Evolutionary conservation across 2,329 filamentous ascomycete genomes (phyloP), one percentile per base, ranked within the genome.

Genomic region (Clonostachys sp.): DNA sequence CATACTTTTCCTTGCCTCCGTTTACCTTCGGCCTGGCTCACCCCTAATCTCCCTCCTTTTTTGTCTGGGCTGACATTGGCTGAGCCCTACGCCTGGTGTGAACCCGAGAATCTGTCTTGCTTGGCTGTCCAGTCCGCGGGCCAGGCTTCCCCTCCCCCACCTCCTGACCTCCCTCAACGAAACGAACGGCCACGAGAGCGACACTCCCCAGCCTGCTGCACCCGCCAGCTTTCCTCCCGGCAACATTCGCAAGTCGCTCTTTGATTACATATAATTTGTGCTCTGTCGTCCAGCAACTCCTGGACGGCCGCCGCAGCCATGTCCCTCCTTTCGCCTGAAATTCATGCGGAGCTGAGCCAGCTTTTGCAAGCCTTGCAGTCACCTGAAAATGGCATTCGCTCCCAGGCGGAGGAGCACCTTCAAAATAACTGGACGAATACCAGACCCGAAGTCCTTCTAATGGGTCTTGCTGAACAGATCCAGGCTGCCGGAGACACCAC

Each of bases 391-490:
- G 77, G 77, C 49, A 78, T 89, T 58, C 86, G 94, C 64, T 83
- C 87, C 33, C 83, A 89, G 66, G 92, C 92, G 45, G 94, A 99
- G 70, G 89, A 95, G 55, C 87, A 91, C 66, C 75, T 99, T 53
- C 89, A 90, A 66, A 89, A 83, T 69, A 91, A 91, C 76, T 99
- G 94, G 94, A 87, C 91, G 35, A 73, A 75, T 52, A 78, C 82
- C 48, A 82, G 87, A 51, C 91, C 94, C 35, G 91, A 96, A 61
- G 79, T 95, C 57, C 77, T 97, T 57, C 74, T 99, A 63, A 94
- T 97, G 87, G 94, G 91, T 55, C 74, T 99, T 58, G 91, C 87
- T 39, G 94, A 97, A 72, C 92, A 97, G 71, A 84, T 96, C 57
- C 84, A 89, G 61, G 83, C 80, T 54, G 83, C 87, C n/a, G 80